Evolutionary conservation across 108 stramenopile species (phyloP).

Genomic region (Cyclostephanos invisitatus): DNA sequence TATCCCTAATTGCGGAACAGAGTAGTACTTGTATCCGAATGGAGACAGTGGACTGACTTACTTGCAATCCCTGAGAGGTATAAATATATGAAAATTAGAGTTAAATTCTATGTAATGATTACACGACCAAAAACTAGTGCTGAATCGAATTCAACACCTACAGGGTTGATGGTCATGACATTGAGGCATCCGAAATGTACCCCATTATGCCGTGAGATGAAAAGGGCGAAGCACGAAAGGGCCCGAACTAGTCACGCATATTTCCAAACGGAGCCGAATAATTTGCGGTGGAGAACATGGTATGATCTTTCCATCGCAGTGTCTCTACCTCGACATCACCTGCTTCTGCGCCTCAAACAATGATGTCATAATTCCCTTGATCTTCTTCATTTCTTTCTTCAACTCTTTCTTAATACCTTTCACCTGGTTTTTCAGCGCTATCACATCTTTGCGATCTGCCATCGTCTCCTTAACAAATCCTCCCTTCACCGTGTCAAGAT

Average conservation of each 20-base stretch:
- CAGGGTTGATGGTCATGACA: neutral
- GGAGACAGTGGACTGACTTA: no score
- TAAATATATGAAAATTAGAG: no score
- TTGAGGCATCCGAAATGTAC: neutral
- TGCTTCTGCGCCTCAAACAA: slow-evolving; percentile 56
- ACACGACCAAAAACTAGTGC: no score
- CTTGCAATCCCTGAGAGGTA: no score
- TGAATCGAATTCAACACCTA: neutral
- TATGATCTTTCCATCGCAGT: neutral
- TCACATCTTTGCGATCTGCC: slow-evolving; percentile 68
- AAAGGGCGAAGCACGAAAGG: neutral
- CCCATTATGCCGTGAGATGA: neutral
- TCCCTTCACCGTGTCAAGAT: slow-evolving; percentile 53
- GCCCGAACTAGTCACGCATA: neutral
- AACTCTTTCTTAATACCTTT: slow-evolving; percentile 69
- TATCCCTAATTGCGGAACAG: no score
- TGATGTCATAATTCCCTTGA: slow-evolving; percentile 71
- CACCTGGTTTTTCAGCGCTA: slow-evolving; percentile 60
- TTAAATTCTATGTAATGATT: no score
- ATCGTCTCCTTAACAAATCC: slow-evolving; percentile 63
- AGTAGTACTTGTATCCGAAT: no score
- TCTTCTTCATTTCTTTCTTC: slow-evolving; percentile 71
- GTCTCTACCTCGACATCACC: neutral
- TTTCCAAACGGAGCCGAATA: neutral
- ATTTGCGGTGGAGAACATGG: neutral